A percentile compares a stretch with the other conserved stretches of the same genome.
Evolutionary conservation across 1,284 basidiomycete genomes (phyloP).

Genomic region (Ceratobasidium sp.): DNA sequence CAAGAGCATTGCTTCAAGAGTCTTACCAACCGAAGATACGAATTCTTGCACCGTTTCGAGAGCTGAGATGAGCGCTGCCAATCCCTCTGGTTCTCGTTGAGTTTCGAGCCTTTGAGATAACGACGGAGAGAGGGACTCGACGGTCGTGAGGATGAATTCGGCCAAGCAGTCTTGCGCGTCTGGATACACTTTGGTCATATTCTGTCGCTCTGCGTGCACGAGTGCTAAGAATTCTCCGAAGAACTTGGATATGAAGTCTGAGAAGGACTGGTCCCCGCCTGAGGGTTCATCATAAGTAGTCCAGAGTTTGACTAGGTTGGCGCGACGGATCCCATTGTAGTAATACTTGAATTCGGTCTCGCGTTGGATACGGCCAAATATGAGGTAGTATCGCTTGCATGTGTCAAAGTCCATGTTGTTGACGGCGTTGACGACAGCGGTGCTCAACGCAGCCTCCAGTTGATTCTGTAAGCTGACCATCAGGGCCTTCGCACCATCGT

Average conservation of each 20-base stretch:
- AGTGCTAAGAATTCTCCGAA: conserved; percentile 76
- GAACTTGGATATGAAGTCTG: conserved; percentile 79
- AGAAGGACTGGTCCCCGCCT: conserved; percentile 59
- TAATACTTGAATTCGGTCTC: conserved; percentile 92
- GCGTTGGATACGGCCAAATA: conserved; percentile 90
- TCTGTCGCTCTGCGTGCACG: conserved; percentile 77
- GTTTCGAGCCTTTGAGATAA: conserved; percentile 80
- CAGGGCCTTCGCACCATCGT: conserved; percentile 83
- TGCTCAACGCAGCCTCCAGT: conserved; percentile 88
- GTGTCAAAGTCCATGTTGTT: conserved; percentile 77
- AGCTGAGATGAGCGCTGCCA: conserved; percentile 77
- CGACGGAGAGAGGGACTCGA: conserved; percentile 82
- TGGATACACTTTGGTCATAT: conserved; percentile 85
- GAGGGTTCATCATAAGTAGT: conserved; percentile 56
- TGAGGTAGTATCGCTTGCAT: conserved; percentile 83
- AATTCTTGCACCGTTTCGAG: conserved; percentile 86
- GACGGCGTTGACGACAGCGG: conserved; percentile 86
- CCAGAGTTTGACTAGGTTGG: conserved; percentile 77
- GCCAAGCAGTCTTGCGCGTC: conserved; percentile 81
- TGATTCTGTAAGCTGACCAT: conserved; percentile 94
- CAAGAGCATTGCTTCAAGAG: conserved; percentile 77
- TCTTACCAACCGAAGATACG: conserved; percentile 74
- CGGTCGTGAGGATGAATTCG: conserved; percentile 81
- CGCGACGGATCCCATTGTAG: conserved; percentile 86
- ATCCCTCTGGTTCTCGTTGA: conserved; percentile 73